These are phyloP conservation scores for Abelmoschus esculentus DNA, from an alignment of 345 rosid species.

Conservation along the genomic window DNA sequence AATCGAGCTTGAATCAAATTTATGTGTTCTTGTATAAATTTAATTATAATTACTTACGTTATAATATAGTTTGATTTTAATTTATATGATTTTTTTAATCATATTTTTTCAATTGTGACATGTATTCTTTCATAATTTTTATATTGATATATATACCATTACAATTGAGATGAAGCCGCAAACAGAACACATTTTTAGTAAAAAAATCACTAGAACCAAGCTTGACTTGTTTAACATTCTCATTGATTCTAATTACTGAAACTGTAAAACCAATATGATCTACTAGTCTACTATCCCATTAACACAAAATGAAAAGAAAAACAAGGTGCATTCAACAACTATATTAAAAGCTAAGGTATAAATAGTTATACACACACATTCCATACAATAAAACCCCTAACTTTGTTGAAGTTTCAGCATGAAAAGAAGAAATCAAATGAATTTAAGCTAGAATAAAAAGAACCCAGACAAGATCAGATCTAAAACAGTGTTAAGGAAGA, in stretches of 20 bases:
- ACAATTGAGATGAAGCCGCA: neutral
- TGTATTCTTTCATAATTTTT: too few relatives aligned
- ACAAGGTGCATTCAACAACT: too few relatives aligned
- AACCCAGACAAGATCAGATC: neutral
- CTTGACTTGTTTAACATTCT: too few relatives aligned
- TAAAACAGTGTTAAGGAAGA: neutral
- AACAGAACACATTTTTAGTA: neutral
- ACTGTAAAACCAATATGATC: neutral
- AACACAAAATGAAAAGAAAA: neutral
- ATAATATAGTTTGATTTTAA: too few relatives aligned
- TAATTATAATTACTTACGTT: too few relatives aligned
- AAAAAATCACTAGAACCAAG: too few relatives aligned
- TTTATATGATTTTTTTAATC: too few relatives aligned
- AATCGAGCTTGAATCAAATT: too few relatives aligned
- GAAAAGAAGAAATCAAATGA: neutral
- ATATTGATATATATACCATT: neutral
- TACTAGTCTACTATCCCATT: neutral
- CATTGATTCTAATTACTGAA: neutral
- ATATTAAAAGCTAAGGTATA: too few relatives aligned
- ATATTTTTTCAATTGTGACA: too few relatives aligned
- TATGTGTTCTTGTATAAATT: too few relatives aligned
- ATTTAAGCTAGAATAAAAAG: neutral
- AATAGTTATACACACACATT: too few relatives aligned
- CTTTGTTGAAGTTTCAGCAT: neutral
- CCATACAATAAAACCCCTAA: neutral